Base-by-base conservation (phyloP, 2,329 filamentous ascomycete genomes). In the Teratosphaeriaceae sp. region DNA sequence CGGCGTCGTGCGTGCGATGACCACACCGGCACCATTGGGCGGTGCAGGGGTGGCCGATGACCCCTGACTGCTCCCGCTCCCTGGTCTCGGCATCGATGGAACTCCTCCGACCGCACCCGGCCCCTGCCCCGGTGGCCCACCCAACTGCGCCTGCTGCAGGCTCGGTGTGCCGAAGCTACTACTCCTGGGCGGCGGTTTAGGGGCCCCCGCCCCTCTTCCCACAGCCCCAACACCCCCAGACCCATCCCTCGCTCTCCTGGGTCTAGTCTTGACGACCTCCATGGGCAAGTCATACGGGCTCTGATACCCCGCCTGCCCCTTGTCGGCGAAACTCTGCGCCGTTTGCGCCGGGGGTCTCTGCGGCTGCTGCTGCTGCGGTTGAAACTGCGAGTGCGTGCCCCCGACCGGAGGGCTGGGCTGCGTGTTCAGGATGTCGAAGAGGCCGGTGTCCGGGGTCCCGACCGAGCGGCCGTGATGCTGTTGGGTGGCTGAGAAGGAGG, bases 271-370 rank as follows among this genome's bases (percentile, higher is more conserved):
- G 21, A 84, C 77, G 22, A 98, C 76, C 42, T 96, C 90, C 66
- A 92, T 86, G 3, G 92, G 92, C 16, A 98, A 73, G 66, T 98
- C 94, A 57, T 96, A 98, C 0, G 92, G 92, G 16, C 90, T 97
- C 38, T 84, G 77, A 62, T 98, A 98, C 6, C 90, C 89, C 43
- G 86, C 86, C 65, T 94, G 97, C 2, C 87, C 72, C 64, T 94
- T 94, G 63, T 90, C 84, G 5, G 78, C 87, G 64, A 95, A 98
- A 65, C 90, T 97, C 61, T 94, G 80, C 1, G 69, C 62, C 26
- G 62, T 63, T 30, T 57, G 61, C 19, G 61, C 79, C 73, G 65
- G 80, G 51, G 54, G 75, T 54, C 48, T 75, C 37, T 66, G 59
- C 15, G 68, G 61, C 39, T 59, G 50, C 33, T 53, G 53, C 26